Base-by-base conservation (phyloP, 2,329 filamentous ascomycete species). In the Aspergillus sp. region DNA sequence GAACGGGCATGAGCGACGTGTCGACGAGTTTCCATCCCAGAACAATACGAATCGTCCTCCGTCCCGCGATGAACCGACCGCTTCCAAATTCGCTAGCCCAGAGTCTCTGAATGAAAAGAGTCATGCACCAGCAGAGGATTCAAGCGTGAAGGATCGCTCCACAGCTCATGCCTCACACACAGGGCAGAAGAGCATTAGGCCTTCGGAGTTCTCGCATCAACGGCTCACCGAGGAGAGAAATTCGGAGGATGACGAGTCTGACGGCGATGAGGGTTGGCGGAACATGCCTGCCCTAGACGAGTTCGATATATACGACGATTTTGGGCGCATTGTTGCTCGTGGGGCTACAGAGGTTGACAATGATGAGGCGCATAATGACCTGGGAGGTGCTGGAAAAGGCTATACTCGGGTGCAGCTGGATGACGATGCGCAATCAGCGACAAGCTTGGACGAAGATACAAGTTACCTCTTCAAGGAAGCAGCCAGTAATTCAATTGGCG, bases 371-470 rank as follows among this genome's bases (percentile, higher is more conserved):
- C 93, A 93, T 49, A 74, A 69, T 14, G 80, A 80, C 10, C 71
- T 94, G 0, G 88, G 89, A 15, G 88, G 88, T 16, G 89, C 89
- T 6, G 86, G 86, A 24, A 95, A 86, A 60, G 91, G 91, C 4
- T 98, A 98, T 57, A 98, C 91, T 1, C 75, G 86, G 30, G 86
- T 98, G n/a, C 75, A 93, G 41, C 73, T 94, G 48, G 91, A 98
- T 48, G 91, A 98, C 43, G 91, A 98, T 59, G 88, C 80, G 10
- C 78, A 93, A 55, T 95, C 88, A 16, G 82, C 82, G 30, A 98
- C 86, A 3, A 96, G 89, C 63, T 78, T 98, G 78, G 91, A 98
- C 54, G 91, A 98, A 36, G 89, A 96, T 51, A 98, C 91, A 0
- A 79, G 86, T 35, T 98, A 98, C 56, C 71, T 98, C 3, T 98